Conservation (phyloP, 78 protist species). For the Trichosphaerium sp. region DNA sequence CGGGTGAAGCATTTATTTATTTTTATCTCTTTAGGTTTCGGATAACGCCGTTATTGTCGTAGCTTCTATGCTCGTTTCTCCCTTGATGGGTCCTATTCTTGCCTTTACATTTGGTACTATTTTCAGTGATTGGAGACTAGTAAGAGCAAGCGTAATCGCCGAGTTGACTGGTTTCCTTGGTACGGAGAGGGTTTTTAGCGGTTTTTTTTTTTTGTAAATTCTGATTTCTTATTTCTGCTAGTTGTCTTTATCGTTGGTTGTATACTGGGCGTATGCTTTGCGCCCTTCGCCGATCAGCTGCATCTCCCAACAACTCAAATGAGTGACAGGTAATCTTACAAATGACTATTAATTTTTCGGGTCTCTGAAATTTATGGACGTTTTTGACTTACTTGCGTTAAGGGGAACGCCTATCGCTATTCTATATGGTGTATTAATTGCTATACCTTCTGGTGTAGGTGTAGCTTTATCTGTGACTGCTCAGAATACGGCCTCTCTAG, state of each 20-base stretch:
- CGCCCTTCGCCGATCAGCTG: background rate
- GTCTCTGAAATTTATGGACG: no score
- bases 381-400: no score
- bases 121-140: background rate
- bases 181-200: no score
- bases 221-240: background rate
- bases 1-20: no score
- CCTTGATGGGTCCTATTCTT: slow-evolving; percentile 29
- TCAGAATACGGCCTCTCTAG: slow-evolving; percentile 14
- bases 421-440: no score
- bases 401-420: no score
- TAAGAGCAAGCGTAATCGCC: no score
- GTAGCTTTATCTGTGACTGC: slow-evolving; percentile 9
- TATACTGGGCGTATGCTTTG: background rate
- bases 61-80: slow-evolving; percentile 27
- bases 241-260: background rate
- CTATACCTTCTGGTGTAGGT: slow-evolving; percentile 12
- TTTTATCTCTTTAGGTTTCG: no score
- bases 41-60: slow-evolving; percentile 16
- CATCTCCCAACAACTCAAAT: background rate
- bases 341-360: no score
- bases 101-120: background rate
- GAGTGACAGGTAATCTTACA: no score
- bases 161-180: no score
- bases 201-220: no score